A percentile compares a stretch with the other conserved stretches of the same genome.
phyloP scores from a whole-genome alignment of 2,329 filamentous ascomycete genomes.

The Aureobasidium leucospermi region DNA sequence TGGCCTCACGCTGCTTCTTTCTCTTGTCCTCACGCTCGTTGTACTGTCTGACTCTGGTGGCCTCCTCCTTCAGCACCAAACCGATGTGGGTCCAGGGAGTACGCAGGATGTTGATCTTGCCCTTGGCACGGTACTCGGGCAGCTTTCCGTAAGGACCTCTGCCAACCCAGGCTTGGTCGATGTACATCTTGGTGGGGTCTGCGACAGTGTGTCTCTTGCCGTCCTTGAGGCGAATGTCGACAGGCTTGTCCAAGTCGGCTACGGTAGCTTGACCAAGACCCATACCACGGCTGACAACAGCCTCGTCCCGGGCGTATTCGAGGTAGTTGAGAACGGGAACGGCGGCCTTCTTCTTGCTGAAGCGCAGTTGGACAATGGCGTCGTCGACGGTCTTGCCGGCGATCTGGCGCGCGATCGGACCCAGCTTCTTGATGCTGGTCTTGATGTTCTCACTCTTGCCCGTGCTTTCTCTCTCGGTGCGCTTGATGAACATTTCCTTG shows the following conservation, averaged over 20 bases:
- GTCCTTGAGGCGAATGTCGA: constrained; percentile 64
- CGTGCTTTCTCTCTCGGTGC: constrained; percentile 52
- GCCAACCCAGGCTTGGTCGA: constrained; percentile 89
- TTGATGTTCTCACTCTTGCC: constrained; percentile 65
- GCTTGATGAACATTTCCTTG: constrained; percentile 59
- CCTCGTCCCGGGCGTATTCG: constrained; percentile 72
- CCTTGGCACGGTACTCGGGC: constrained; percentile 68
- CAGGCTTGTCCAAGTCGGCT: constrained; percentile 26
- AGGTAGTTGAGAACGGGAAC: constrained; percentile 72
- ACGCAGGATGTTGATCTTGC: constrained; percentile 58
- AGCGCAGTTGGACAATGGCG: constrained; percentile 89
- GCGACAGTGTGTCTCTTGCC: constrained; percentile 63
- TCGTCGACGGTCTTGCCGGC: constrained; percentile 90
- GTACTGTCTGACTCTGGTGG: constrained; percentile 73
- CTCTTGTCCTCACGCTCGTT: constrained; percentile 72
- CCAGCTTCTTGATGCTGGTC: constrained; percentile 87
- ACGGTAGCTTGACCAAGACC: constrained; percentile 47
- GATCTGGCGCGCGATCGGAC: constrained; percentile 79
- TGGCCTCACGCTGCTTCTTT: constrained; percentile 63
- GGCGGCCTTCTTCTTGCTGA: constrained; percentile 88
- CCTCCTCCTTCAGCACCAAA: constrained; percentile 86
- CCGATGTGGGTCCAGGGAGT: constrained; percentile 69
- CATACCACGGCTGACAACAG: constrained; percentile 77
- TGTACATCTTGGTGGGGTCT: constrained; percentile 77
- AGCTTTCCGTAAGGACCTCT: constrained; percentile 57